A percentile compares a stretch with the other conserved stretches of the same genome.
phyloP scores from a whole-genome alignment of 352 stramenopile species.

The Phytophthora aleatoria region DNA sequence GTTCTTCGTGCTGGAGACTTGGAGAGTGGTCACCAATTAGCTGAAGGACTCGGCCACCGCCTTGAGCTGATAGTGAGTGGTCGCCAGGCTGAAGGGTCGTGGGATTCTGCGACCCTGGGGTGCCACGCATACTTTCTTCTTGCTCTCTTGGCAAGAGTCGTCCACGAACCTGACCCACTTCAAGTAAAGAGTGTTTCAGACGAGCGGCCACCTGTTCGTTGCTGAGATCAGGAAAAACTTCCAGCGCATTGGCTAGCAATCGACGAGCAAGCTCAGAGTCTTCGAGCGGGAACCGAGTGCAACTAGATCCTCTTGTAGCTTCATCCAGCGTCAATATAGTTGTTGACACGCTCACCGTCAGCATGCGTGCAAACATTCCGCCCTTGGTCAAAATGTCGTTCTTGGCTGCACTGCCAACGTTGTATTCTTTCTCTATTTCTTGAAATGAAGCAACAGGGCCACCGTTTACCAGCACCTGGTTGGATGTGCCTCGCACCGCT shows the following conservation, averaged over 20 bases:
- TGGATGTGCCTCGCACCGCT: no score
- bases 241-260: constrained; percentile 2
- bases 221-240: constrained; percentile 7
- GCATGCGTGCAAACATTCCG: constrained; percentile 5
- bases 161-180: background rate
- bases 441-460: constrained; percentile 6
- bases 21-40: no score
- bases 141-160: background rate
- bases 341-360: constrained; percentile 8
- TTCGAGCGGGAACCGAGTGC: background rate
- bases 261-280: constrained; percentile 11
- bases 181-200: background rate
- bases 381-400: constrained; percentile 16
- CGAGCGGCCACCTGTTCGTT: constrained; percentile 2
- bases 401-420: constrained; percentile 9
- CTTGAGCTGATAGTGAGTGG: no score
- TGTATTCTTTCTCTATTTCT: constrained; percentile 14
- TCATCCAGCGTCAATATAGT: constrained; percentile 3
- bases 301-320: constrained; percentile 15
- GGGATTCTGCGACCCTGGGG: background rate
- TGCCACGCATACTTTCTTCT: background rate
- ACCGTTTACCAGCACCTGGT: constrained; percentile 1
- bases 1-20: no score
- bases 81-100: background rate
- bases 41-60: no score